These are phyloP conservation scores for Isabelozyma heimii DNA, from an alignment of 805 yeast species.

Conservation along the genomic window DNA sequence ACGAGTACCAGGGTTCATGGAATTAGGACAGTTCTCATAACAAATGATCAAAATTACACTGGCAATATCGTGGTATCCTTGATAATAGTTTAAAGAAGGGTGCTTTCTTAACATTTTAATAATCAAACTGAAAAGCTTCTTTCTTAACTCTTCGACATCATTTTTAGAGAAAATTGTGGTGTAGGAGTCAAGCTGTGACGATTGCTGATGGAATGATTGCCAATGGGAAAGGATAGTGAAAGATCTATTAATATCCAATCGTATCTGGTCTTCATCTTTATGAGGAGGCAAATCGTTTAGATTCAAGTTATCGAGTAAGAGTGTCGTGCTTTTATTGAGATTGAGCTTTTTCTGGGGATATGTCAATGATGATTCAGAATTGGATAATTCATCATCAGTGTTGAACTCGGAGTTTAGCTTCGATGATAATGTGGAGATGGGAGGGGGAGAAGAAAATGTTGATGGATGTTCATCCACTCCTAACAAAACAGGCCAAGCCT, in stretches of 20 bases:
- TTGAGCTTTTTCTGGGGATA: slow-evolving; percentile 3
- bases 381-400: not conserved
- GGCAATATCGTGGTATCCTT: slow-evolving; percentile 90
- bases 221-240: slow-evolving; percentile 43
- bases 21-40: slow-evolving; percentile 6
- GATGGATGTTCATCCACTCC: slow-evolving; percentile 14
- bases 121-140: slow-evolving; percentile 43
- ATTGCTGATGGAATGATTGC: slow-evolving; percentile 15
- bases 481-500: slow-evolving; percentile 53
- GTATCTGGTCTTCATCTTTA: slow-evolving; percentile 75
- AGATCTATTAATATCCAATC: slow-evolving; percentile 74
- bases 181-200: slow-evolving; percentile 19
- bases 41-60: slow-evolving; percentile 60
- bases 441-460: not conserved
- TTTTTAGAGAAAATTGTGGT: slow-evolving; percentile 31
- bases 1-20: slow-evolving; percentile 4
- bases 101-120: slow-evolving; percentile 54
- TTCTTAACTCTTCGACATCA: slow-evolving; percentile 34
- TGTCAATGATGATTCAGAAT: not conserved
- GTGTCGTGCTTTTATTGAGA: slow-evolving; percentile 4
- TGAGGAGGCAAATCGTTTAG: slow-evolving; percentile 44
- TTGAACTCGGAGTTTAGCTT: not conserved
- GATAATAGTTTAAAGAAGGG: slow-evolving; percentile 74
- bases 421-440: not conserved
- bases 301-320: slow-evolving; percentile 18